A percentile compares a stretch with the other conserved stretches of the same genome.
Evolutionary conservation across 148 eudicot species (phyloP).

Genomic region (Rhododendron williamsianum): DNA sequence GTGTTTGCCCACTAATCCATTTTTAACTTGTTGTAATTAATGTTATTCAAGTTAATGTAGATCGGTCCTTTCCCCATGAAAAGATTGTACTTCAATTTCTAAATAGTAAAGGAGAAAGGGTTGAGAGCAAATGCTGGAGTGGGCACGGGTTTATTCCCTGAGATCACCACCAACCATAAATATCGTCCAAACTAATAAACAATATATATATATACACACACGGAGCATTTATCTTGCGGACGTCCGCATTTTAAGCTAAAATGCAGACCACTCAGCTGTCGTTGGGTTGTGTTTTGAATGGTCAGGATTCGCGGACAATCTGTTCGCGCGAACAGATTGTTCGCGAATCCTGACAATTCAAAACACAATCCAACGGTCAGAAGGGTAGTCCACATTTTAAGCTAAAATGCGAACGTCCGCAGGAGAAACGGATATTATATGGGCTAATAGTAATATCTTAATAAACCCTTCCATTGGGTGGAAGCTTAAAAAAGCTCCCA

Average conservation of each 20-base stretch:
- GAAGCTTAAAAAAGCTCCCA: constrained; percentile 38
- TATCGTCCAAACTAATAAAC: neutral
- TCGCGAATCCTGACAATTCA: no score
- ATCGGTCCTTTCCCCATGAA: neutral
- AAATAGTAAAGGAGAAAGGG: neutral
- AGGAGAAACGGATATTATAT: no score
- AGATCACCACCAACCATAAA: neutral
- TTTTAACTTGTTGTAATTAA: neutral
- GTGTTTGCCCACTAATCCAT: neutral
- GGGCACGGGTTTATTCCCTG: neutral
- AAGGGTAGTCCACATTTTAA: no score
- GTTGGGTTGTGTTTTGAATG: no score
- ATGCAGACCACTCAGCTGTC: no score
- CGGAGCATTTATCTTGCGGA: no score
- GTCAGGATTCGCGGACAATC: no score
- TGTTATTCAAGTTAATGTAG: neutral
- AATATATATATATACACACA: no score
- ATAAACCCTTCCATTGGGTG: constrained; percentile 15
- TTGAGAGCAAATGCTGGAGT: neutral
- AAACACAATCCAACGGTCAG: no score
- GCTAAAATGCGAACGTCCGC: no score
- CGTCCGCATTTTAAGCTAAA: no score
- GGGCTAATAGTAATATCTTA: neutral
- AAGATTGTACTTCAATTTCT: neutral
- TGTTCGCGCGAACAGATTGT: no score